These are phyloP conservation scores for Dinochytrium kinnereticum DNA, from an alignment of 371 early-diverging fungal genomes.

Conservation along the genomic window DNA sequence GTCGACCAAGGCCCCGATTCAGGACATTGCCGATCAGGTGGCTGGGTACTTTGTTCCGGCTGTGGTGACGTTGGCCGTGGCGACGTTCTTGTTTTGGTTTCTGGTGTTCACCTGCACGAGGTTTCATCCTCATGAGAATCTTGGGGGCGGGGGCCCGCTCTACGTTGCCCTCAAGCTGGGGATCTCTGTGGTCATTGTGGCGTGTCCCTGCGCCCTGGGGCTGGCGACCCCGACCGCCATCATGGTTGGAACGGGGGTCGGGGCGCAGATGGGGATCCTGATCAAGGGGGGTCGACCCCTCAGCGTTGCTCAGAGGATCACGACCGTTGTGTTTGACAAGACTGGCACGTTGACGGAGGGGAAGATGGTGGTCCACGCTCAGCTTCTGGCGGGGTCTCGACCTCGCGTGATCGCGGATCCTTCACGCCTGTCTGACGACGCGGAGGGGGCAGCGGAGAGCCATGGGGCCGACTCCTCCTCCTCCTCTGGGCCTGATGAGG, in stretches of 20 bases:
- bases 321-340: slow-evolving; percentile 94
- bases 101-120: slow-evolving; percentile 53
- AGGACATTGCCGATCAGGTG: slow-evolving; percentile 79
- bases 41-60: slow-evolving; percentile 91
- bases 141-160: slow-evolving; percentile 57
- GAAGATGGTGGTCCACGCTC: slow-evolving; percentile 67
- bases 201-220: slow-evolving; percentile 97
- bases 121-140: slow-evolving; percentile 59
- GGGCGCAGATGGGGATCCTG: slow-evolving; percentile 87
- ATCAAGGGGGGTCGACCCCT: slow-evolving; percentile 87
- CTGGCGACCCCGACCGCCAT: slow-evolving; percentile 96
- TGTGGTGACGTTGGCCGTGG: slow-evolving; percentile 72
- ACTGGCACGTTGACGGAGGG: slow-evolving; percentile 95
- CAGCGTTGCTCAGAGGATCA: slow-evolving; percentile 80
- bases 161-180: slow-evolving; percentile 55
- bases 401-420: too few relatives aligned
- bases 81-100: slow-evolving; percentile 83
- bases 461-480: too few relatives aligned
- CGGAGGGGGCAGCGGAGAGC: too few relatives aligned
- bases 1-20: slow-evolving; percentile 84
- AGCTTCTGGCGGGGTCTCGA: too few relatives aligned
- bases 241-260: slow-evolving; percentile 95
- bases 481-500: too few relatives aligned
- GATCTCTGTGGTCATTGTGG: slow-evolving; percentile 94
- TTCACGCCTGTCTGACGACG: too few relatives aligned